Percentiles rank a stretch among this genome's conserved stretches.
phyloP scores from a whole-genome alignment of 1,139 yeast species.

The Meyerozyma carpophila region DNA sequence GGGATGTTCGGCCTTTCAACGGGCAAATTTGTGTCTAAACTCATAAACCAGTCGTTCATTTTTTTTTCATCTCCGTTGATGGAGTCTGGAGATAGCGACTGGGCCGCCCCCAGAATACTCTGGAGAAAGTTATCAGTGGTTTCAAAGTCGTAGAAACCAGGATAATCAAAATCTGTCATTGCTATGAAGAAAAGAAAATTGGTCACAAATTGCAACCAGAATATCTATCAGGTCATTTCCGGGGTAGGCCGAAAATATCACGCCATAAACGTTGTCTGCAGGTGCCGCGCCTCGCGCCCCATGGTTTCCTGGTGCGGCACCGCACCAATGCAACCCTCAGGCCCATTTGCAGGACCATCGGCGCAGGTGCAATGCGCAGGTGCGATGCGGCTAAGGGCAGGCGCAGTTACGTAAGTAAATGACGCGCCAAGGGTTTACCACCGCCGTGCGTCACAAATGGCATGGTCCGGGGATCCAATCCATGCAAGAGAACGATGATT shows the following conservation, averaged over 20 bases:
- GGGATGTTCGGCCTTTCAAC: background rate
- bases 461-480: no score
- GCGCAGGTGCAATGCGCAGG: no score
- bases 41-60: constrained; percentile 20
- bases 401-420: background rate
- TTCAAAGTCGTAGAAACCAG: constrained; percentile 26
- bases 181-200: background rate
- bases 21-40: background rate
- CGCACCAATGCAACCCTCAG: no score
- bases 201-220: background rate
- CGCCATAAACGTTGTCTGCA: background rate
- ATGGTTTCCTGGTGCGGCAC: no score
- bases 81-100: constrained; percentile 18
- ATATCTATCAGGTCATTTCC: constrained; percentile 1
- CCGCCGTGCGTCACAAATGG: no score
- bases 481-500: no score
- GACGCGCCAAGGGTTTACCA: background rate
- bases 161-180: constrained; percentile 15
- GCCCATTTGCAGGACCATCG: no score
- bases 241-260: constrained; percentile 1
- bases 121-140: constrained; percentile 31
- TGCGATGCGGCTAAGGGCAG: no score
- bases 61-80: constrained; percentile 31
- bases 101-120: constrained; percentile 22
- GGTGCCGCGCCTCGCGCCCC: background rate